Percentiles rank a stretch among this genome's conserved stretches.
These are phyloP conservation scores for Curvularia eragrostidis DNA, from an alignment of 2,329 filamentous ascomycete species.

Conservation along the genomic window DNA sequence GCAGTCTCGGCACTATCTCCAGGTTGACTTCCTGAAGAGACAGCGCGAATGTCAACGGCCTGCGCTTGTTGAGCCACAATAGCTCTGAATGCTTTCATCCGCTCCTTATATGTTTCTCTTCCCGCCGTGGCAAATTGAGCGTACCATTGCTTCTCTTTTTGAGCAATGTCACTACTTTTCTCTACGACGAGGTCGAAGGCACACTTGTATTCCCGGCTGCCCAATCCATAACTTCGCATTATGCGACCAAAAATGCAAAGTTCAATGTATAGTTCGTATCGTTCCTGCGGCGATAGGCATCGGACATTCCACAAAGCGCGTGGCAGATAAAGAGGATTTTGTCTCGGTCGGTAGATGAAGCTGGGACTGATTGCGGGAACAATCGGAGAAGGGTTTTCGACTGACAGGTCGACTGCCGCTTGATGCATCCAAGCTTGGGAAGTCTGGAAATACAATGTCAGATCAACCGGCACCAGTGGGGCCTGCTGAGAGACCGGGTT, in stretches of 20 bases:
- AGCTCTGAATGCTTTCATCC: background rate
- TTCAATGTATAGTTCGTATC: background rate
- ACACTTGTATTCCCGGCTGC: background rate
- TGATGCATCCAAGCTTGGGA: background rate
- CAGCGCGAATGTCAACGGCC: background rate
- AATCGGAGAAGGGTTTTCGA: background rate
- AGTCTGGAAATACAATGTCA: background rate
- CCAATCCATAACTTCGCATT: background rate
- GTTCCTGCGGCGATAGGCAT: background rate
- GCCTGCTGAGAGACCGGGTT: background rate
- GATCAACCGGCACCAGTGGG: background rate
- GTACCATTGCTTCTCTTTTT: background rate
- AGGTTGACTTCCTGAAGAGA: background rate
- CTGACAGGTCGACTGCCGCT: background rate
- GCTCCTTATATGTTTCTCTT: background rate
- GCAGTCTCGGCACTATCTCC: background rate
- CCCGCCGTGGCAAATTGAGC: background rate
- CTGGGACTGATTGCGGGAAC: background rate
- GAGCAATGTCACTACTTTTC: background rate
- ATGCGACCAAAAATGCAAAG: background rate
- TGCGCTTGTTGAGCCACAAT: background rate
- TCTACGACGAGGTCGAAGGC: background rate
- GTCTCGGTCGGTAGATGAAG: rapidly evolving
- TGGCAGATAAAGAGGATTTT: background rate
- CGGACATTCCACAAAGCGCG: background rate